Evolutionary conservation across 257 asterid genomes (phyloP).

Genomic region (Nicotiana otophora): DNA sequence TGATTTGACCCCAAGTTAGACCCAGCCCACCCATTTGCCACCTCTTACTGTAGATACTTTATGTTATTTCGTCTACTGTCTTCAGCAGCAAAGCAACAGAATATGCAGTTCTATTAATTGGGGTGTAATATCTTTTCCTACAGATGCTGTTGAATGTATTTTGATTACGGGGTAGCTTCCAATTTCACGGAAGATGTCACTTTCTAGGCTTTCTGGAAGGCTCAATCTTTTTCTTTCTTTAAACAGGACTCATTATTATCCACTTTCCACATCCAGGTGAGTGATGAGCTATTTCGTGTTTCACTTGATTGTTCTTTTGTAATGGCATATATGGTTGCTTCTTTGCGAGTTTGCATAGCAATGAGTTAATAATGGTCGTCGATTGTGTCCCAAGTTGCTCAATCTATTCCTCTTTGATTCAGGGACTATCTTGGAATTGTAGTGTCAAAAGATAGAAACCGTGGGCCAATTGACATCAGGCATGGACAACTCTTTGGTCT

Average conservation of each 20-base stretch:
- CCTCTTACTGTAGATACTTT: neutral
- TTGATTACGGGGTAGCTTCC: conserved; percentile 7
- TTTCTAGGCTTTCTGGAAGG: conserved; percentile 46
- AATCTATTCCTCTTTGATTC: neutral
- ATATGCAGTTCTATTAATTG: neutral
- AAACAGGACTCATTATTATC: conserved; percentile 16
- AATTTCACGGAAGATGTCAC: conserved; percentile 33
- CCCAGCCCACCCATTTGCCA: too few relatives aligned
- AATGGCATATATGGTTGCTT: neutral
- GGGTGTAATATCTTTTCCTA: conserved; percentile 4
- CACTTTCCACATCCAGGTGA: conserved; percentile 39
- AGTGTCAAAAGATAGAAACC: too few relatives aligned
- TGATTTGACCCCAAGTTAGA: too few relatives aligned
- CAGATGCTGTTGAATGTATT: conserved; percentile 25
- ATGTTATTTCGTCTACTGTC: neutral
- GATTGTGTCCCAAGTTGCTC: neutral
- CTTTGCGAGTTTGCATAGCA: neutral
- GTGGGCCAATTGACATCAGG: neutral
- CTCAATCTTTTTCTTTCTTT: conserved; percentile 24
- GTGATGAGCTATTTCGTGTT: neutral
- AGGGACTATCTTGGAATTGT: neutral
- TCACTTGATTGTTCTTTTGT: neutral
- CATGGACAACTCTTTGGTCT: conserved; percentile 25
- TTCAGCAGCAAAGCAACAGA: neutral
- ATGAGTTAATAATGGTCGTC: neutral